These are phyloP conservation scores for Trametes sanguinea DNA, from an alignment of 768 basidiomycete genomes.

Conservation along the genomic window DNA sequence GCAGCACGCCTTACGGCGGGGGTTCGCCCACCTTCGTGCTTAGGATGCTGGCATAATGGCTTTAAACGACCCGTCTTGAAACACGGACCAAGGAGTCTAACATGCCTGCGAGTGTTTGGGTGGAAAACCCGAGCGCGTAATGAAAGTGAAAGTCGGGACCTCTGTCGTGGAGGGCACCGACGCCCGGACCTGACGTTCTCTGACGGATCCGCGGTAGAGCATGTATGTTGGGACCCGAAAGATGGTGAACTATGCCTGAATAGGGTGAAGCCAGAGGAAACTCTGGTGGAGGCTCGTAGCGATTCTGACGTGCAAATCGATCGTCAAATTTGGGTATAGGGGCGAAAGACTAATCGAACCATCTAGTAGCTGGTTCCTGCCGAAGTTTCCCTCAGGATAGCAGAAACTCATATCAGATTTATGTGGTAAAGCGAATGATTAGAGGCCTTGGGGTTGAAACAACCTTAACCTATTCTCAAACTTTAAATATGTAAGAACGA, in stretches of 20 bases:
- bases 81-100: slow-evolving; percentile 88
- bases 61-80: slow-evolving; percentile 82
- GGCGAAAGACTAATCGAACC: slow-evolving; percentile 96
- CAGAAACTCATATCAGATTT: slow-evolving; percentile 60
- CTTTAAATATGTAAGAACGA: slow-evolving; percentile 65
- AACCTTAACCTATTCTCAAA: slow-evolving; percentile 84
- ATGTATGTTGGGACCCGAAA: slow-evolving; percentile 87
- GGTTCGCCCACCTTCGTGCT: slow-evolving; percentile 57
- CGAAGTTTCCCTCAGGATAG: slow-evolving; percentile 85
- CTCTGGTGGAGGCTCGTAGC: slow-evolving; percentile 95
- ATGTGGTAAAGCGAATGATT: slow-evolving; percentile 85
- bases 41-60: slow-evolving; percentile 79
- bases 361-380: slow-evolving; percentile 93
- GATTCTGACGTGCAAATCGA: slow-evolving; percentile 97
- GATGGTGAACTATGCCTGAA: slow-evolving; percentile 90
- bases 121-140: slow-evolving; percentile 65
- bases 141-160: slow-evolving; percentile 73
- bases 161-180: slow-evolving; percentile 68
- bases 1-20: slow-evolving; percentile 59
- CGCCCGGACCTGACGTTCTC: slow-evolving; percentile 74
- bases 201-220: slow-evolving; percentile 78
- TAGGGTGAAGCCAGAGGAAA: slow-evolving; percentile 94
- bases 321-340: slow-evolving; percentile 95
- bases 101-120: slow-evolving; percentile 80
- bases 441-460: slow-evolving; percentile 88